Conservation (phyloP, 2,329 filamentous ascomycete species). For the Leptographium procerum region DNA sequence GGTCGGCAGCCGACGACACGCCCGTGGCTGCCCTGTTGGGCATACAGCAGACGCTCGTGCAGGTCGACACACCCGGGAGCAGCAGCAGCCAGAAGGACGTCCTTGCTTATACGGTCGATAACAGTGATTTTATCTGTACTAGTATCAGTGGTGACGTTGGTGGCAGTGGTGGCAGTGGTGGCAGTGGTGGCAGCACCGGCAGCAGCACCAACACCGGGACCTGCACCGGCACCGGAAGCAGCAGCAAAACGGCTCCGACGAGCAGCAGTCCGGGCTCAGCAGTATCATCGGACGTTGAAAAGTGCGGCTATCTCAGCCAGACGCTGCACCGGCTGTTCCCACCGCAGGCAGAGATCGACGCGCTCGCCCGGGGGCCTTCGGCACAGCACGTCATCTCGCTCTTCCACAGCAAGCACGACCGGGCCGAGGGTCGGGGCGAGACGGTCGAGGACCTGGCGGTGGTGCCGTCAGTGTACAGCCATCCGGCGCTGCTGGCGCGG, state of each 20-base stretch:
- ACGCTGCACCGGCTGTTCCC: constrained; percentile 23
- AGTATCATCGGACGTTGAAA: constrained; percentile 6
- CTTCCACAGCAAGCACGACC: constrained; percentile 20
- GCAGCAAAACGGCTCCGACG: neutral
- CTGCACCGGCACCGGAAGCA: neutral
- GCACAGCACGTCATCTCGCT: constrained; percentile 19
- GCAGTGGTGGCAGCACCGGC: neutral
- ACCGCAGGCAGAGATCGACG: constrained; percentile 21
- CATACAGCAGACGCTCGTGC: constrained; percentile 12
- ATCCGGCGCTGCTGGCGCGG: constrained; percentile 36
- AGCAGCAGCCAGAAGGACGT: neutral
- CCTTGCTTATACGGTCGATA: neutral
- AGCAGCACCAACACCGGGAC: neutral
- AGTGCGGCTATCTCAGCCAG: constrained; percentile 22
- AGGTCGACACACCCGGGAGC: neutral
- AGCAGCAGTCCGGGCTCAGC: constrained; percentile 10
- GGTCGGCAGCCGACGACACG: constrained; percentile 18
- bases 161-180: too few species aligned
- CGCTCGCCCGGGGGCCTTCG: constrained; percentile 17
- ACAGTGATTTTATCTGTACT: too few species aligned
- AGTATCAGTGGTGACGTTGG: too few species aligned
- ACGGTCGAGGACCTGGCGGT: constrained; percentile 13
- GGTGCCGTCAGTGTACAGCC: constrained; percentile 24
- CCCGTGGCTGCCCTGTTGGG: constrained; percentile 20
- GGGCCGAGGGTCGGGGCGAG: constrained; percentile 19